Conservation (phyloP, 495 filamentous ascomycete species). For the Paragyromitra xinjiangensis region DNA sequence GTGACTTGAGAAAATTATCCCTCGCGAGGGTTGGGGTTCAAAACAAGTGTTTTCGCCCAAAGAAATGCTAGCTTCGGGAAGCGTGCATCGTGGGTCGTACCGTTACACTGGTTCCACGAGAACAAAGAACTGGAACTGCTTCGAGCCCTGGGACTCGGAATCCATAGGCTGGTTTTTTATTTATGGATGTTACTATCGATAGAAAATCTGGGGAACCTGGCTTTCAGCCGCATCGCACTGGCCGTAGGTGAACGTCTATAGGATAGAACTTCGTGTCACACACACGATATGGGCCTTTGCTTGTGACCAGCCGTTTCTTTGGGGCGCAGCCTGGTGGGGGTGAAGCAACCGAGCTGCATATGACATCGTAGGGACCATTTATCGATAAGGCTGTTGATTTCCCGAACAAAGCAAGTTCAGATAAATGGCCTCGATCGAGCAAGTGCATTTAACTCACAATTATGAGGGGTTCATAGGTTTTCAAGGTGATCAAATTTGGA, state of each 20-base stretch:
- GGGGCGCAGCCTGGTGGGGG: constrained; percentile 5
- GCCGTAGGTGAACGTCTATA: background rate
- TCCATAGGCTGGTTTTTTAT: constrained; percentile 37
- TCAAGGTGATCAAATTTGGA: background rate
- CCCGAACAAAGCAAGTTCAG: background rate
- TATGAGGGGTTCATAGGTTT: background rate
- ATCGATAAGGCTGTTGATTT: constrained; percentile 14
- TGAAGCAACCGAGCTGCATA: constrained; percentile 18
- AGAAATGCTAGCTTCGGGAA: constrained; percentile 16
- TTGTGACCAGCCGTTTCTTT: constrained; percentile 3
- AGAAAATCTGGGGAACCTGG: constrained; percentile 45
- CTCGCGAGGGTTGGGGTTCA: constrained; percentile 1
- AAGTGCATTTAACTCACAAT: background rate
- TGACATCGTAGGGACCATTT: background rate
- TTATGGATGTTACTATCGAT: constrained; percentile 40
- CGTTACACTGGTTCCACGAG: constrained; percentile 9
- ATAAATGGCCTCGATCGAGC: background rate
- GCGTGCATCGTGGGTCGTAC: background rate
- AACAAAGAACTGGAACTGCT: constrained; percentile 43
- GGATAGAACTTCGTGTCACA: constrained; percentile 4
- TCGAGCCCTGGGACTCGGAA: constrained; percentile 21
- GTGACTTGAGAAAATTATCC: background rate
- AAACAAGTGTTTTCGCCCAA: constrained; percentile 17
- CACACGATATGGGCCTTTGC: constrained; percentile 1
- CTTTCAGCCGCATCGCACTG: constrained; percentile 32